Conservation (phyloP, 2,329 filamentous ascomycete genomes). For the Diplodia scrobiculata region DNA sequence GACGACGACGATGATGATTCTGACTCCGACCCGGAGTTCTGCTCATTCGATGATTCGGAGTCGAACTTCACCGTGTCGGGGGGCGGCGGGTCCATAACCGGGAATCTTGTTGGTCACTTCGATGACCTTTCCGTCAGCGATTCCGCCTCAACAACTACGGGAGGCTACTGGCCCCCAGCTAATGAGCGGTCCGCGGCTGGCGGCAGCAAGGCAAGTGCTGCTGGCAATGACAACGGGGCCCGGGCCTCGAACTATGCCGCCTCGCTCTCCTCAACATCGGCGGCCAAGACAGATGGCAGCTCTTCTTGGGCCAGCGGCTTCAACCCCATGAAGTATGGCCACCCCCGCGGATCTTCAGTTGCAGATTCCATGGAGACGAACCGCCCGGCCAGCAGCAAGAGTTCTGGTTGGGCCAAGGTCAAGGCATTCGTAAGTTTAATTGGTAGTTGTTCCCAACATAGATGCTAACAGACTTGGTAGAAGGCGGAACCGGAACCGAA, state of each 20-base stretch:
- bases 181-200: neutral
- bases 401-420: slow-evolving; percentile 39
- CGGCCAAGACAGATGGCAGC: neutral
- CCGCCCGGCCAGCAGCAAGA: slow-evolving; percentile 29
- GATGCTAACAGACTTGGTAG: neutral
- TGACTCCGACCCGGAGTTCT: neutral
- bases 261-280: neutral
- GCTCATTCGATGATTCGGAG: neutral
- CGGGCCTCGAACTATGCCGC: neutral
- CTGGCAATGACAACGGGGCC: neutral
- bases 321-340: slow-evolving; percentile 34
- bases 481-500: neutral
- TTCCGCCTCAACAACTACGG: neutral
- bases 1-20: slow-evolving; percentile 44
- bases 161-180: neutral
- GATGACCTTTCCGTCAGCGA: neutral
- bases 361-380: slow-evolving; percentile 30
- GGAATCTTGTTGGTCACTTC: neutral
- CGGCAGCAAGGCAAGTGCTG: neutral
- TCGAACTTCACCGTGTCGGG: neutral
- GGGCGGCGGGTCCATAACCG: neutral
- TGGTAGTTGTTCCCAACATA: neutral
- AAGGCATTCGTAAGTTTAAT: slow-evolving; percentile 36
- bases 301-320: slow-evolving; percentile 30
- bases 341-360: slow-evolving; percentile 31